Evolutionary conservation across 2,329 filamentous ascomycete genomes (phyloP), one percentile per base, ranked within the genome.

Genomic region (Exophiala mesophila): DNA sequence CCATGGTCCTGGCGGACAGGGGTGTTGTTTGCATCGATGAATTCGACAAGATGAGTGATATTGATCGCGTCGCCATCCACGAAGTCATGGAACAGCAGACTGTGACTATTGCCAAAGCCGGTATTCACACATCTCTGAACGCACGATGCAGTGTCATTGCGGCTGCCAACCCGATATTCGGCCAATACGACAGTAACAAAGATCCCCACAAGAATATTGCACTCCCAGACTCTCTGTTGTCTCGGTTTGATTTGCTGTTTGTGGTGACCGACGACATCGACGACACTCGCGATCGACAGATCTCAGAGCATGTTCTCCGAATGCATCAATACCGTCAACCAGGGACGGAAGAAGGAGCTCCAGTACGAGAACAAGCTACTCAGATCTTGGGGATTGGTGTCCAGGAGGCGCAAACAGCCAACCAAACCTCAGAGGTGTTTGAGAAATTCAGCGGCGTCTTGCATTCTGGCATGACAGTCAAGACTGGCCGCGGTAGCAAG

Each of bases 31-130:
- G 92, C 70, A 98, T 98, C 54, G 92, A 98, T 62, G 92, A 98
- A 60, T 98, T 98, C 56, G 92, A 98, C 71, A 98, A 98, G 67
- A 98, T 98, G 92, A 96, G 88, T 44, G 92, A 98, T 61, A 83
- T 97, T 44, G 92, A 98, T 66, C 82, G 92, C 62, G 92, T 98
- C 3, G 92, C 92, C 34, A 98, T 98, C 56, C 92, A 98, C 77
- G 92, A 98, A 85, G 92, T 98, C 54, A 98, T 98, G 92, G 92
- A 98, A 68, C 92, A 98, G 69, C 92, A 98, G 68, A 98, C 92
- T 0, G 92, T 98, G 47, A 98, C 92, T 10, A 98, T 98, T 59
- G 92, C 92, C 39, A 98, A 98, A 69, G 92, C 92, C 1, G 92
- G 92, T 53, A 98, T 98, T 45, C 92, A 98, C 66, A 98, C 92